A percentile compares a stretch with the other conserved stretches of the same genome.
Conservation (phyloP, 2,329 filamentous ascomycete species). For the Penicillium sp. region DNA sequence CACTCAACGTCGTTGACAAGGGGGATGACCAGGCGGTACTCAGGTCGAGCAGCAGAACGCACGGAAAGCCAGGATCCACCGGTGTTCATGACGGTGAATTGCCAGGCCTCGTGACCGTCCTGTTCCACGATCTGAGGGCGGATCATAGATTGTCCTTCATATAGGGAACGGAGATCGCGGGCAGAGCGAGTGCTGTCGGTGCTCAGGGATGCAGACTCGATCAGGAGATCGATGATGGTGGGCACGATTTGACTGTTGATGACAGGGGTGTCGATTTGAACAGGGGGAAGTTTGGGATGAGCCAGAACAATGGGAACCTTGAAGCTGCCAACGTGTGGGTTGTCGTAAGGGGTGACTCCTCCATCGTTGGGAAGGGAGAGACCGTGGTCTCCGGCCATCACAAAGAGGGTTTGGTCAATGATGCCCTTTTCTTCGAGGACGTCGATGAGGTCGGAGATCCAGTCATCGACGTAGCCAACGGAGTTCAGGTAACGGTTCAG, state of each 20-base stretch:
- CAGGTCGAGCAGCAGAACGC: conserved; percentile 30
- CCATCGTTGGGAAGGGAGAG: conserved; percentile 39
- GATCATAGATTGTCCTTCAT: conserved; percentile 37
- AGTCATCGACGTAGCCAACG: conserved; percentile 33
- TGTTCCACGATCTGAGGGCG: conserved; percentile 24
- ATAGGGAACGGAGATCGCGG: conserved; percentile 29
- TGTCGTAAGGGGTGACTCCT: conserved; percentile 35
- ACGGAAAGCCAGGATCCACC: conserved; percentile 34
- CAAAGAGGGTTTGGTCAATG: conserved; percentile 34
- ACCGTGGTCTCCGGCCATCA: conserved; percentile 38
- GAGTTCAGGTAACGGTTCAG: conserved; percentile 35
- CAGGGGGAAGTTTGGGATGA: conserved; percentile 32
- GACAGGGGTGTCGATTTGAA: conserved; percentile 30
- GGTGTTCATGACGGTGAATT: conserved; percentile 39
- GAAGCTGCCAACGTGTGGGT: conserved; percentile 36
- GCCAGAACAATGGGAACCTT: conserved; percentile 36
- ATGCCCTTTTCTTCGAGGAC: conserved; percentile 34
- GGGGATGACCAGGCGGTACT: conserved; percentile 33
- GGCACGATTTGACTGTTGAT: conserved; percentile 35
- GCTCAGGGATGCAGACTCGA: conserved; percentile 33
- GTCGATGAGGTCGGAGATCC: conserved; percentile 33
- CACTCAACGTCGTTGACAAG: conserved; percentile 34
- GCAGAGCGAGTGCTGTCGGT: conserved; percentile 20
- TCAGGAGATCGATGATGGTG: conserved; percentile 33
- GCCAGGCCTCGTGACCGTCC: conserved; percentile 30